Conservation (phyloP, 78 protist genomes). For the Dictyostelium capitatum region DNA sequence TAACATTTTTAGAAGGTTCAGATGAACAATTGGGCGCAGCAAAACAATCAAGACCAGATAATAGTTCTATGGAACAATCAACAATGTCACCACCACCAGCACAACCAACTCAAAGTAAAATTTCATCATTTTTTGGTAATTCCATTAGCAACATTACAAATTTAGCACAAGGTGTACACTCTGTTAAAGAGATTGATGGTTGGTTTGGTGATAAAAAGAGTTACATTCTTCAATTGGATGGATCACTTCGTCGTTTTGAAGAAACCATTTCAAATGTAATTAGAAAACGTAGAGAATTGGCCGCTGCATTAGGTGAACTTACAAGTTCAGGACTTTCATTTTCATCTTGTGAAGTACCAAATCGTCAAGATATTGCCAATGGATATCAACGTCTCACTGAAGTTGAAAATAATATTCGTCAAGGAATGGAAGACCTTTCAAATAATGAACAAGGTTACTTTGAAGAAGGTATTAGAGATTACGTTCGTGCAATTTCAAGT, state of each 20-base stretch:
- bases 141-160: background rate
- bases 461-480: constrained; percentile 82
- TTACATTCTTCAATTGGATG: constrained; percentile 66
- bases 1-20: constrained; percentile 64
- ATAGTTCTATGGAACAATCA: background rate
- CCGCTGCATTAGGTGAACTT: constrained; percentile 61
- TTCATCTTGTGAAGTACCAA: constrained; percentile 51
- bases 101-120: constrained; percentile 40
- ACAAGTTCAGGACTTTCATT: constrained; percentile 49
- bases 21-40: constrained; percentile 63
- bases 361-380: constrained; percentile 51
- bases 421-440: constrained; percentile 55
- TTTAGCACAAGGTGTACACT: constrained; percentile 32
- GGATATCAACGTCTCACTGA: constrained; percentile 52
- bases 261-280: constrained; percentile 24
- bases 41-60: constrained; percentile 22
- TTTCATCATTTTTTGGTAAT: constrained; percentile 43
- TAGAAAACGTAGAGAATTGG: constrained; percentile 67
- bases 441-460: constrained; percentile 65
- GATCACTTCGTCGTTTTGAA: constrained; percentile 7
- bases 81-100: constrained; percentile 34
- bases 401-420: constrained; percentile 31
- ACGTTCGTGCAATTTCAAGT: constrained; percentile 23
- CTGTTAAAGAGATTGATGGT: constrained; percentile 74
- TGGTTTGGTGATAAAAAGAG: constrained; percentile 84